Conservation (phyloP, 805 yeast genomes). For the Wickerhamomyces silvicola region DNA sequence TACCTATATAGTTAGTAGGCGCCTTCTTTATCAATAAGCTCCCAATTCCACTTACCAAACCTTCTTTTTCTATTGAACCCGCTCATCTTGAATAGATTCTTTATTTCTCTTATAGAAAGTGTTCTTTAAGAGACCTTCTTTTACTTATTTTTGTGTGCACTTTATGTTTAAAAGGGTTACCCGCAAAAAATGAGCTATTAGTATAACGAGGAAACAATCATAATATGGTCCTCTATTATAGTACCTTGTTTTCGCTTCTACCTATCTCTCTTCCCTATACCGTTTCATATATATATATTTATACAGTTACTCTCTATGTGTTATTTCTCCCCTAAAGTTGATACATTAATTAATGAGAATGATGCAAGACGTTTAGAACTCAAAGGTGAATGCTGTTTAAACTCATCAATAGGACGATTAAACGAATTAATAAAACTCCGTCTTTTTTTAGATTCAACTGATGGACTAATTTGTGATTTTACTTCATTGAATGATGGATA, state of each 20-base stretch:
- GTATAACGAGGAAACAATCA: no score
- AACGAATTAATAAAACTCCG: constrained; percentile 1
- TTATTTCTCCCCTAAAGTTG: constrained; percentile 1
- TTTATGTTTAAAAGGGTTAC: no score
- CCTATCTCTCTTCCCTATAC: no score
- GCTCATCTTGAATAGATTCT: not conserved
- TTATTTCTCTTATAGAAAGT: not conserved
- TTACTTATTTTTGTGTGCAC: not conserved
- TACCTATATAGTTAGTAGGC: constrained; percentile 7
- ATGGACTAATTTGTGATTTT: not conserved
- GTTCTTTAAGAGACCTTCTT: constrained; percentile 1
- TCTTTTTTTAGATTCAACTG: constrained; percentile 1
- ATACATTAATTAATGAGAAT: constrained; percentile 10
- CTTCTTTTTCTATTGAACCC: constrained; percentile 23
- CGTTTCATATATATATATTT: not conserved
- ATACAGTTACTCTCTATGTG: not conserved
- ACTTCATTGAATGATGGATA: no score
- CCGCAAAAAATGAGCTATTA: no score
- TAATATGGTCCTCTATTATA: no score
- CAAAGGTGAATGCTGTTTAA: constrained; percentile 1
- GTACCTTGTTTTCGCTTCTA: no score
- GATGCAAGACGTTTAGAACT: constrained; percentile 7
- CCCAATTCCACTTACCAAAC: constrained; percentile 14
- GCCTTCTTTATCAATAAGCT: not conserved
- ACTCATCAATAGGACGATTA: constrained; percentile 1